Conservation (phyloP, 2,329 filamentous ascomycete genomes). For the Aspergillaceae sp. region DNA sequence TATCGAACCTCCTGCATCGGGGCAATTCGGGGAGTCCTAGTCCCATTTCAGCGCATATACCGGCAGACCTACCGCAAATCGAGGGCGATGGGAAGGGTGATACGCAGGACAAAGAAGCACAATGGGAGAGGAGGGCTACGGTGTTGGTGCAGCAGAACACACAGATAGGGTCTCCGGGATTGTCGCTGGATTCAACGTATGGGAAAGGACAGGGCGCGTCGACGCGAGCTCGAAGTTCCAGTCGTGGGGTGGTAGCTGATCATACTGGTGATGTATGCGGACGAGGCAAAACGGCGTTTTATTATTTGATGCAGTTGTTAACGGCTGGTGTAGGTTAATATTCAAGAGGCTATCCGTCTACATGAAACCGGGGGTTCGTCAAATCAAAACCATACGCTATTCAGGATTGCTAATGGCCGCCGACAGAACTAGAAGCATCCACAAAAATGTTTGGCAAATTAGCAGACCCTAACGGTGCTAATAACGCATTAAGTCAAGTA, state of each 20-base stretch:
- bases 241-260: slow-evolving; percentile 22
- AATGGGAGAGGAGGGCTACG: slow-evolving; percentile 93
- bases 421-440: slow-evolving; percentile 59
- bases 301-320: not conserved
- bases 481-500: slow-evolving; percentile 91
- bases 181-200: slow-evolving; percentile 12
- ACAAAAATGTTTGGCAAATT: slow-evolving; percentile 78
- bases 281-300: not conserved
- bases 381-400: slow-evolving; percentile 1
- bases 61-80: slow-evolving; percentile 70
- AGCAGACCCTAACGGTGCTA: slow-evolving; percentile 73
- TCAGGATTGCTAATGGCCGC: not conserved
- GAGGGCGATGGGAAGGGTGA: slow-evolving; percentile 38
- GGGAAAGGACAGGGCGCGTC: slow-evolving; percentile 7
- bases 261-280: slow-evolving; percentile 29
- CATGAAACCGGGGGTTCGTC: slow-evolving; percentile 64
- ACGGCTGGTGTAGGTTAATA: slow-evolving; percentile 44
- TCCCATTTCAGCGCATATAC: slow-evolving; percentile 58
- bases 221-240: slow-evolving; percentile 24
- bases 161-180: slow-evolving; percentile 33
- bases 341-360: slow-evolving; percentile 89
- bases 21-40: slow-evolving; percentile 26
- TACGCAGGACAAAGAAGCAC: slow-evolving; percentile 53
- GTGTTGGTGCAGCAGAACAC: slow-evolving; percentile 57
- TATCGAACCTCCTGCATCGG: slow-evolving; percentile 28